These are phyloP conservation scores for Chalciporus piperatus DNA, from an alignment of 768 basidiomycete genomes.

Conservation along the genomic window DNA sequence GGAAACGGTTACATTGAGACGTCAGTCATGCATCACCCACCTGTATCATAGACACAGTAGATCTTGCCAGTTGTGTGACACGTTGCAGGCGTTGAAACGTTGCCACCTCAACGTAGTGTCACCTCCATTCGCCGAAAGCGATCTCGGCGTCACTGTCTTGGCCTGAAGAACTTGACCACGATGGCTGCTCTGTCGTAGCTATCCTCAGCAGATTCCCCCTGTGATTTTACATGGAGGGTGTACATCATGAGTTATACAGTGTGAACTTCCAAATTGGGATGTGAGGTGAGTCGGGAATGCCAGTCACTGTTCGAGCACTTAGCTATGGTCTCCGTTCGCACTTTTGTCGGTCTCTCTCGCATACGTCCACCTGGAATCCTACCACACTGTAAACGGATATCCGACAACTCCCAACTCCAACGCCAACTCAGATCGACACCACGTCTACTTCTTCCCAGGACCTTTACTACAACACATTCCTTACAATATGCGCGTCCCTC, in stretches of 20 bases:
- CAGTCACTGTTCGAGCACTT: neutral
- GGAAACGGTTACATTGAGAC: neutral
- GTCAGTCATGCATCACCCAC: slow-evolving; percentile 7
- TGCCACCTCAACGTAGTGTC: neutral
- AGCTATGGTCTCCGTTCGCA: slow-evolving; percentile 8
- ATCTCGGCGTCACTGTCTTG: no score
- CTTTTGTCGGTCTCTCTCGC: slow-evolving; percentile 7
- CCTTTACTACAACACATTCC: slow-evolving; percentile 11
- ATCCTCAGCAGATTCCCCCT: no score
- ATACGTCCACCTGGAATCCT: neutral
- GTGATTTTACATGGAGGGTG: no score
- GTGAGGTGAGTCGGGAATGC: neutral
- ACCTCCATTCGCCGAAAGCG: no score
- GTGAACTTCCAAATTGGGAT: slow-evolving; percentile 4
- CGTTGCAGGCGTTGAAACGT: neutral
- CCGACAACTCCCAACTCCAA: neutral
- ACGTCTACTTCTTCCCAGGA: slow-evolving; percentile 1
- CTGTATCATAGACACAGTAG: slow-evolving; percentile 4
- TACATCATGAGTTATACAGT: no score
- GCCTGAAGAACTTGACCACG: no score
- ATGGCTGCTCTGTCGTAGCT: no score
- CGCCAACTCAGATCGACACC: neutral
- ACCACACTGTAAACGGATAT: neutral
- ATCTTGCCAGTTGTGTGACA: neutral
- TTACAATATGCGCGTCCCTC: slow-evolving; percentile 13